phyloP scores from a whole-genome alignment of 2,329 filamentous ascomycete genomes.

The Cladophialophora exuberans region DNA sequence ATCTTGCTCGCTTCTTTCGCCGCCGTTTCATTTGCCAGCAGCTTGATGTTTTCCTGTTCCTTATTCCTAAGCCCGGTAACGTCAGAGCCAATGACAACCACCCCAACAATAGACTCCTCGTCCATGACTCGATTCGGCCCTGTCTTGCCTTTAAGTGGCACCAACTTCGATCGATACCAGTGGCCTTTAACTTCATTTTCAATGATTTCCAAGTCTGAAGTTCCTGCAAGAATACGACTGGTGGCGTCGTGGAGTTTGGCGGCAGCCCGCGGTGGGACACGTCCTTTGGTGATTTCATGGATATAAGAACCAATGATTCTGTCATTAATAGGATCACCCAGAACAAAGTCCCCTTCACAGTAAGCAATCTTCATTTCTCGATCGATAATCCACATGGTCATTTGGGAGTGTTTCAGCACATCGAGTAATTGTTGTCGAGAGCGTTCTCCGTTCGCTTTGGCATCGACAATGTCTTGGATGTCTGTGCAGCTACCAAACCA shows the following conservation, averaged over 20 bases:
- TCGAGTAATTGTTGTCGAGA: conserved; percentile 72
- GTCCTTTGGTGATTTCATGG: conserved; percentile 34
- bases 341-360: conserved; percentile 61
- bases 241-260: conserved; percentile 53
- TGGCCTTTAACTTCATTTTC: conserved; percentile 66
- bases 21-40: conserved; percentile 74
- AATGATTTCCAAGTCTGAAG: conserved; percentile 61
- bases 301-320: conserved; percentile 36
- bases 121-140: conserved; percentile 55
- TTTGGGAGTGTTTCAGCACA: conserved; percentile 74
- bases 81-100: conserved; percentile 79
- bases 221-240: conserved; percentile 66
- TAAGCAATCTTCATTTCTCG: conserved; percentile 64
- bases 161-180: conserved; percentile 72
- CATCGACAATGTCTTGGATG: conserved; percentile 73
- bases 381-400: conserved; percentile 76
- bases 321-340: conserved; percentile 13
- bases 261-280: background rate
- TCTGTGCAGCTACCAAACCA: conserved; percentile 84
- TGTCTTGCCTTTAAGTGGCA: conserved; percentile 65
- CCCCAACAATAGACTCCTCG: conserved; percentile 65
- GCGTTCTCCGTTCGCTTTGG: conserved; percentile 66
- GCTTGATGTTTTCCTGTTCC: conserved; percentile 69
- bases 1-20: conserved; percentile 79
- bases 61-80: conserved; percentile 71